Conservation (phyloP, 2,329 filamentous ascomycete species). For the Stachybotrys chartarum region DNA sequence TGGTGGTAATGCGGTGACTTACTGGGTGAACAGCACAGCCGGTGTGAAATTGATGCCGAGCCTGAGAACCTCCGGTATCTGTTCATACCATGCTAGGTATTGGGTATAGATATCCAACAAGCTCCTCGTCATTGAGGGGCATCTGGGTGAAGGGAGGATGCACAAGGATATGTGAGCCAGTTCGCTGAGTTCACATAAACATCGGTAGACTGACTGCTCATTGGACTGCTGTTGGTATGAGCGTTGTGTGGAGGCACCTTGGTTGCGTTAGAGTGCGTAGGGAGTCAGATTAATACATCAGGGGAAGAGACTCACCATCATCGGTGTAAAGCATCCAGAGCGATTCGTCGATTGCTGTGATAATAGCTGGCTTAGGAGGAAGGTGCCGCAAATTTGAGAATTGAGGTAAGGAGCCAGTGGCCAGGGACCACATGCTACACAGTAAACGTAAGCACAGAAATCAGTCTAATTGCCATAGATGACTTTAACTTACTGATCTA, state of each 20-base stretch:
- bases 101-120: constrained; percentile 59
- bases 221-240: constrained; percentile 58
- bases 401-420: constrained; percentile 54
- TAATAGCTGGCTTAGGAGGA: constrained; percentile 52
- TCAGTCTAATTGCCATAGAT: no score
- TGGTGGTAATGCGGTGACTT: no score
- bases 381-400: constrained; percentile 50
- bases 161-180: constrained; percentile 66
- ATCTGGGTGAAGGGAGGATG: constrained; percentile 63
- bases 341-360: constrained; percentile 52
- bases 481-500: constrained; percentile 49
- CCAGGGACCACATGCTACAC: constrained; percentile 55
- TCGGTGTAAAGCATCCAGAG: constrained; percentile 53
- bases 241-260: constrained; percentile 46
- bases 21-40: constrained; percentile 69
- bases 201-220: constrained; percentile 59
- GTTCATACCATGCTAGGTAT: constrained; percentile 66
- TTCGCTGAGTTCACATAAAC: constrained; percentile 66
- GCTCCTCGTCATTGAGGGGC: constrained; percentile 55
- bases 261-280: no score
- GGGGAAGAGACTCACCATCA: constrained; percentile 42
- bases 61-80: constrained; percentile 55
- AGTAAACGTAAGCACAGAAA: constrained; percentile 14
- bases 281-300: no score
- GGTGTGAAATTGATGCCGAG: constrained; percentile 65